phyloP scores from a whole-genome alignment of 495 filamentous ascomycete species.

The Penicillium salamii region DNA sequence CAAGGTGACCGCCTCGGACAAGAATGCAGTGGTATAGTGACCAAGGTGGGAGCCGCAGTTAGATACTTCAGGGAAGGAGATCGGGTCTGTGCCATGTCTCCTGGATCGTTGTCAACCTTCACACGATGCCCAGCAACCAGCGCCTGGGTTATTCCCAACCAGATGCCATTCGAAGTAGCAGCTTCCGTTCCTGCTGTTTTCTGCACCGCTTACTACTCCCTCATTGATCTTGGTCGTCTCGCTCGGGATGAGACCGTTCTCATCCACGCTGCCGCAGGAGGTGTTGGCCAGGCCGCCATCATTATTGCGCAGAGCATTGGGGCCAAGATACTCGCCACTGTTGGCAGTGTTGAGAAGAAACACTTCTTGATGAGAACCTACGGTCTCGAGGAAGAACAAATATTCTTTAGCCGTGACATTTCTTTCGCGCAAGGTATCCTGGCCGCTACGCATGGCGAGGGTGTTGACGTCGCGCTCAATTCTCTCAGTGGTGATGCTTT shows the following conservation, averaged over 20 bases:
- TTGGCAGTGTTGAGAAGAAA: constrained; percentile 48
- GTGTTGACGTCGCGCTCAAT: constrained; percentile 56
- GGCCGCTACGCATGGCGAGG: constrained; percentile 42
- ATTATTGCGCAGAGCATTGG: constrained; percentile 53
- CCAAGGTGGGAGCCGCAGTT: constrained; percentile 42
- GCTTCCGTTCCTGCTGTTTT: constrained; percentile 60
- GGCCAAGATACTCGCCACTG: constrained; percentile 59
- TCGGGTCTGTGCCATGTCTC: constrained; percentile 49
- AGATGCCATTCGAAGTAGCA: constrained; percentile 50
- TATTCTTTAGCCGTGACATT: constrained; percentile 44
- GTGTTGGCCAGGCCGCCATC: constrained; percentile 63
- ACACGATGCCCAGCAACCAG: constrained; percentile 23
- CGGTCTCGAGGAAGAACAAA: constrained; percentile 36
- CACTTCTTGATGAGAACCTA: constrained; percentile 35
- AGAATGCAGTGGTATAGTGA: constrained; percentile 35
- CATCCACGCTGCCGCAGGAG: constrained; percentile 58
- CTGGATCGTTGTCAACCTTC: constrained; percentile 31
- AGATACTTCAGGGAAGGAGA: constrained; percentile 48
- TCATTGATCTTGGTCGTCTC: constrained; percentile 37
- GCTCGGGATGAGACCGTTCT: constrained; percentile 54
- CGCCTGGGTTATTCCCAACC: constrained; percentile 36
- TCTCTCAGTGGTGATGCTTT: constrained; percentile 50
- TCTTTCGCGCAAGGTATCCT: constrained; percentile 30
- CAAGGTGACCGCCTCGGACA: constrained; percentile 22
- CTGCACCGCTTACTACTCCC: constrained; percentile 56